A percentile compares a stretch with the other conserved stretches of the same genome.
Conservation (phyloP, 805 yeast species). For the Pichia rugopelliculosa region DNA sequence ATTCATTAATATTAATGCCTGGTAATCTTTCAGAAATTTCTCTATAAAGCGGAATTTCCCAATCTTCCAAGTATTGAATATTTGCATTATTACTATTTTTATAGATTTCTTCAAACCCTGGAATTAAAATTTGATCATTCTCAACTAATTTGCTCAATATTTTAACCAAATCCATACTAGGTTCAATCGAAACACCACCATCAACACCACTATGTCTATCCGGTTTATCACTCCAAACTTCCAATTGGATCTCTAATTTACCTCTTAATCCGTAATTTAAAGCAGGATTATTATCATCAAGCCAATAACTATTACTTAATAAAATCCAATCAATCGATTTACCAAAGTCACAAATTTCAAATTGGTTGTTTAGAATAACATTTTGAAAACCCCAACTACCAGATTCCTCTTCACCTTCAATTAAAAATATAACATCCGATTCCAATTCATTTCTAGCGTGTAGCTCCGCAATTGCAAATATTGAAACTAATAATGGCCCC, state of each 20-base stretch:
- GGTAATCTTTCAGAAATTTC: slow-evolving; percentile 42
- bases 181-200: slow-evolving; percentile 87
- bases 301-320: slow-evolving; percentile 89
- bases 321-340: slow-evolving; percentile 72
- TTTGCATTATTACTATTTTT: not conserved
- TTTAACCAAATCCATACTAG: slow-evolving; percentile 77
- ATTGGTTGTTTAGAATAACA: slow-evolving; percentile 45
- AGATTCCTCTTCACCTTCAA: slow-evolving; percentile 95
- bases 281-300: slow-evolving; percentile 83
- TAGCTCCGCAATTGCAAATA: slow-evolving; percentile 78
- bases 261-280: slow-evolving; percentile 93
- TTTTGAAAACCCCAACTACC: slow-evolving; percentile 83
- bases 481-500: slow-evolving; percentile 84
- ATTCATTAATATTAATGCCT: slow-evolving; percentile 33
- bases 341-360: slow-evolving; percentile 44
- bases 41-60: slow-evolving; percentile 55
- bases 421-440: slow-evolving; percentile 70
- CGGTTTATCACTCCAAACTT: slow-evolving; percentile 63
- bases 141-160: slow-evolving; percentile 60
- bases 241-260: slow-evolving; percentile 71
- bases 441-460: slow-evolving; percentile 42
- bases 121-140: slow-evolving; percentile 50
- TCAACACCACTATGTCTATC: slow-evolving; percentile 96
- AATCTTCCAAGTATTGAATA: slow-evolving; percentile 24
- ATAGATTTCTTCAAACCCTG: slow-evolving; percentile 33